Evolutionary conservation across 441 rosid species (phyloP).

Genomic region (Arabidopsis lyrata): DNA sequence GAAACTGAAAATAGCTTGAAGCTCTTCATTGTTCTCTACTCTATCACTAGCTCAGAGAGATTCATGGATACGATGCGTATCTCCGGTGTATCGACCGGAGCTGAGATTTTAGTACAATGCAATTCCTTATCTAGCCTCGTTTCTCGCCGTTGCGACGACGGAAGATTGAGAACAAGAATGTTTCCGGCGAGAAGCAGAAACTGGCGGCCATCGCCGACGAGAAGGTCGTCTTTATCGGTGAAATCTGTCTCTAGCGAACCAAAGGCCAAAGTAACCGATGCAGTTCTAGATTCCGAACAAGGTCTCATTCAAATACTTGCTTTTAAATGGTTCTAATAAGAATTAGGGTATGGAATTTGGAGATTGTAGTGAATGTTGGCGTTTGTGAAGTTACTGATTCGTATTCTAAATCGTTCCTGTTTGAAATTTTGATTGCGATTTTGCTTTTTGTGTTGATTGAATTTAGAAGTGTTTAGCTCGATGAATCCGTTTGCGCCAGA

Average conservation of each 20-base stretch:
- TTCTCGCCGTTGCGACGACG: conserved; percentile 37
- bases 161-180: conserved; percentile 44
- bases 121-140: conserved; percentile 50
- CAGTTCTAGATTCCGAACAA: conserved; percentile 48
- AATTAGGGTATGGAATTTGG: neutral
- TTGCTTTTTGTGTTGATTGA: conserved; percentile 15
- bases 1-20: conserved; percentile 22
- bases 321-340: too few species aligned
- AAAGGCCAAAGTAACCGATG: conserved; percentile 49
- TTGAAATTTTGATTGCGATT: conserved; percentile 5
- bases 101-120: conserved; percentile 43
- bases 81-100: conserved; percentile 43
- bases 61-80: conserved; percentile 53
- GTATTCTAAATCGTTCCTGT: neutral
- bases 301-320: conserved; percentile 38
- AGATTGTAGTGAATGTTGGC: neutral
- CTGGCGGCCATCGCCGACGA: conserved; percentile 37
- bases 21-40: conserved; percentile 21
- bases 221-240: conserved; percentile 40
- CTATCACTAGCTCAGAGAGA: conserved; percentile 20
- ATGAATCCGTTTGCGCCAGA: conserved; percentile 54
- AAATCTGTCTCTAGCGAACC: conserved; percentile 61
- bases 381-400: neutral
- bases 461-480: conserved; percentile 47
- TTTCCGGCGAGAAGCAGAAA: conserved; percentile 49